A percentile compares a stretch with the other conserved stretches of the same genome.
phyloP scores from a whole-genome alignment of 2,329 filamentous ascomycete genomes.

The Phialocephala sp. region DNA sequence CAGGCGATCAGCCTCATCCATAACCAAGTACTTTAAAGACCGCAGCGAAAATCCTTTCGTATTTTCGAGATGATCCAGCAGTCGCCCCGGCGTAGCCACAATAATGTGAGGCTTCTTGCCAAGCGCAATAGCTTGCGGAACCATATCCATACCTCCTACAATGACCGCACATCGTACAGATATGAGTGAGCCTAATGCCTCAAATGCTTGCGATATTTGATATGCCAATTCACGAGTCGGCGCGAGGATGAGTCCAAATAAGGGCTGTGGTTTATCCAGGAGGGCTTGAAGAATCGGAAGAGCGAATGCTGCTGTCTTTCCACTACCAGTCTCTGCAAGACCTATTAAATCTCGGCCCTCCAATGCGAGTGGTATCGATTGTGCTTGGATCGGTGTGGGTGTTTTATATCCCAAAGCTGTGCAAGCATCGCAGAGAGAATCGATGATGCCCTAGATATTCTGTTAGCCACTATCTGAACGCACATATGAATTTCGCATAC shows the following conservation, averaged over 20 bases:
- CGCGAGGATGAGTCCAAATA: slow-evolving; percentile 89
- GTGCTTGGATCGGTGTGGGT: slow-evolving; percentile 87
- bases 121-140: slow-evolving; percentile 85
- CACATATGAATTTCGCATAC: slow-evolving; percentile 33
- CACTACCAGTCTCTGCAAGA: slow-evolving; percentile 91
- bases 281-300: slow-evolving; percentile 90
- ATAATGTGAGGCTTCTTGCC: slow-evolving; percentile 96
- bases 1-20: slow-evolving; percentile 92
- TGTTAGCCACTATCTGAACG: not conserved
- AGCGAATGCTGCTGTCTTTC: slow-evolving; percentile 95
- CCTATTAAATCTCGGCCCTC: slow-evolving; percentile 87
- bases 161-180: slow-evolving; percentile 86
- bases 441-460: slow-evolving; percentile 71
- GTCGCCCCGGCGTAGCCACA: slow-evolving; percentile 87
- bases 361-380: slow-evolving; percentile 83
- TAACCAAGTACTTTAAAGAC: slow-evolving; percentile 84
- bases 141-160: slow-evolving; percentile 95
- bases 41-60: slow-evolving; percentile 93
- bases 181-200: slow-evolving; percentile 85
- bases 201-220: slow-evolving; percentile 88
- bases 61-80: slow-evolving; percentile 93
- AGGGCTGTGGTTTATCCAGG: slow-evolving; percentile 82
- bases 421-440: slow-evolving; percentile 89
- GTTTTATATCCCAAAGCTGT: slow-evolving; percentile 78
- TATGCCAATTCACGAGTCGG: slow-evolving; percentile 93